These are phyloP conservation scores for Pseudotulostoma volvatum DNA, from an alignment of 495 filamentous ascomycete species.

Conservation along the genomic window DNA sequence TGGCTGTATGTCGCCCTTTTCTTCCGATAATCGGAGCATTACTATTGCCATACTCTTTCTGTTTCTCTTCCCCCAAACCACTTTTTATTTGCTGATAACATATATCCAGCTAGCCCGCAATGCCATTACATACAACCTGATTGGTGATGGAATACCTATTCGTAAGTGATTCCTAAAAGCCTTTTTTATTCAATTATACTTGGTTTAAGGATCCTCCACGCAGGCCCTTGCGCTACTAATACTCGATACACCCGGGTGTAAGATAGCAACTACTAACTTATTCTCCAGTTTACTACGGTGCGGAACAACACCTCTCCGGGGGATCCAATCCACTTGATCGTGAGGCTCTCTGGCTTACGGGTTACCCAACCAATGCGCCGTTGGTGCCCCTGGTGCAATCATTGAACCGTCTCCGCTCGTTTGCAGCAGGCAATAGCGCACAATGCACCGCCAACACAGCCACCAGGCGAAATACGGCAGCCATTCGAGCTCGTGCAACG, in stretches of 20 bases:
- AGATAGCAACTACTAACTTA: background rate
- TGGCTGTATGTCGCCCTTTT: constrained; percentile 10
- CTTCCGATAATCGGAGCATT: too few relatives aligned
- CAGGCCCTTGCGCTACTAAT: too few relatives aligned
- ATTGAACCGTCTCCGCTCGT: constrained; percentile 8
- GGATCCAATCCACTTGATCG: constrained; percentile 49
- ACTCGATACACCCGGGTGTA: too few relatives aligned
- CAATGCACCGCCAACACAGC: constrained; percentile 4
- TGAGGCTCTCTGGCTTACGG: constrained; percentile 58
- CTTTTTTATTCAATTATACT: too few relatives aligned
- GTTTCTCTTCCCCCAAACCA: background rate
- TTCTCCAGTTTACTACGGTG: constrained; percentile 39
- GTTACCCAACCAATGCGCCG: constrained; percentile 39
- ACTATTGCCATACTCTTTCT: too few relatives aligned
- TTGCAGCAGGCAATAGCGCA: constrained; percentile 7
- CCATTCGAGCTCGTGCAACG: constrained; percentile 7
- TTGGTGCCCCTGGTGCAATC: constrained; percentile 24
- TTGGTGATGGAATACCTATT: constrained; percentile 52
- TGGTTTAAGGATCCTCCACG: too few relatives aligned
- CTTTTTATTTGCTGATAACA: background rate
- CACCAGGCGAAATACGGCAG: constrained; percentile 4
- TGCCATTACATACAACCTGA: constrained; percentile 52
- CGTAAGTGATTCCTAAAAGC: constrained; percentile 7
- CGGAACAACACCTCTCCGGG: constrained; percentile 59
- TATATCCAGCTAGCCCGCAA: constrained; percentile 43